Percentiles rank a stretch among this genome's conserved stretches.
Conservation (phyloP, 345 rosid genomes). For the Raphanus sativus region DNA sequence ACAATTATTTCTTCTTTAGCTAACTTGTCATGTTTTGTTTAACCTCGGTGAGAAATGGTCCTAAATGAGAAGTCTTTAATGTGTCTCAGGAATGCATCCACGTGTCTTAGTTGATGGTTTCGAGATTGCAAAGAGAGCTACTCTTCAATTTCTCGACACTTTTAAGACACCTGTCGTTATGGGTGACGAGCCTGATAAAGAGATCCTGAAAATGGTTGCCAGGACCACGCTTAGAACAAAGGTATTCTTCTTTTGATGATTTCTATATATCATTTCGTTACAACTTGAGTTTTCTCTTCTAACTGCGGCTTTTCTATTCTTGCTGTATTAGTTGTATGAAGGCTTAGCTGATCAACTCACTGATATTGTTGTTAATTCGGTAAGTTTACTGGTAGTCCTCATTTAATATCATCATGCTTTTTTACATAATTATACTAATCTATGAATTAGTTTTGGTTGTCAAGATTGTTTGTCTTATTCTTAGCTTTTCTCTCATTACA, state of each 20-base stretch:
- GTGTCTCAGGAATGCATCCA: conserved; percentile 87
- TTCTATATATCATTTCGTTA: conserved; percentile 19
- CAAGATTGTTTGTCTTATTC: not conserved
- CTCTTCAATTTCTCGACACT: conserved; percentile 86
- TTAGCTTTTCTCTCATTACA: conserved; percentile 36
- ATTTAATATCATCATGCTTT: not conserved
- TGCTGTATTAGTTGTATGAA: conserved; percentile 65
- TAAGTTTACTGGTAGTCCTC: conserved; percentile 39
- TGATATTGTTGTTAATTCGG: conserved; percentile 81
- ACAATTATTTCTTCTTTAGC: not conserved
- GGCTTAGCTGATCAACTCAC: conserved; percentile 92
- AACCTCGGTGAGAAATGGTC: not conserved
- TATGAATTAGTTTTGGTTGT: conserved; percentile 12
- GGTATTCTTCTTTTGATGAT: conserved; percentile 42
- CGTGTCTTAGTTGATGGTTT: conserved; percentile 98
- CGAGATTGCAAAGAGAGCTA: conserved; percentile 92
- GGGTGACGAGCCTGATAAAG: conserved; percentile 93
- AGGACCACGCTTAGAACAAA: conserved; percentile 92
- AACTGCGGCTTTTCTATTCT: not conserved
- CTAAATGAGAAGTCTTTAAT: not conserved
- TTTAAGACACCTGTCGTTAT: conserved; percentile 95
- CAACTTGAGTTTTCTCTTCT: not conserved
- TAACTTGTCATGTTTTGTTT: conserved; percentile 5
- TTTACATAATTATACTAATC: not conserved
- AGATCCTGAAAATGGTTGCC: conserved; percentile 94